Conservation (phyloP, 495 filamentous ascomycete genomes). For the Penicillium fimorum region DNA sequence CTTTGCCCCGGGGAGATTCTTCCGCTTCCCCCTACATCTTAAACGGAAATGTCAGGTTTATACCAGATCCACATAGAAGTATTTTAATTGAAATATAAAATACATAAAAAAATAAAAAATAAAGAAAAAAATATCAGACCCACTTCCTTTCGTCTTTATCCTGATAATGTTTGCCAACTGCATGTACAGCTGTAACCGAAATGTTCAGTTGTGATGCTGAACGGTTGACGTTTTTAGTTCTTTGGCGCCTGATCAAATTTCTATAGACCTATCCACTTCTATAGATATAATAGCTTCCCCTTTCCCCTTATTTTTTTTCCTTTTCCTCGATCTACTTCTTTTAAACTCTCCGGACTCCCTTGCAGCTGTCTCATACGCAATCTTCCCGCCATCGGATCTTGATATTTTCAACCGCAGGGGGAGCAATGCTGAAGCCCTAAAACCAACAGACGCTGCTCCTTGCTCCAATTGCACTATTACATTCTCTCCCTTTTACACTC, state of each 20-base stretch:
- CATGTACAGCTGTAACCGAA: conserved; percentile 49
- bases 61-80: conserved; percentile 16
- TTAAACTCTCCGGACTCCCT: conserved; percentile 20
- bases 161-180: conserved; percentile 42
- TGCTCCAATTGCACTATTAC: conserved; percentile 19
- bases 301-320: conserved; percentile 29
- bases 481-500: conserved; percentile 31
- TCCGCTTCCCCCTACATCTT: conserved; percentile 17
- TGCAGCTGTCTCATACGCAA: conserved; percentile 30
- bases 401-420: conserved; percentile 29
- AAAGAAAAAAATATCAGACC: conserved; percentile 14
- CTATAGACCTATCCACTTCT: conserved; percentile 40
- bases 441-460: conserved; percentile 20
- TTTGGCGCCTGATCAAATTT: conserved; percentile 41
- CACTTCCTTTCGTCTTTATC: conserved; percentile 26
- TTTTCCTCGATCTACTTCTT: conserved; percentile 11
- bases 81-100: conserved; percentile 15
- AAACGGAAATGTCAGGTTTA: conserved; percentile 20
- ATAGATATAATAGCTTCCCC: conserved; percentile 32
- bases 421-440: conserved; percentile 37
- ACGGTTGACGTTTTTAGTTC: conserved; percentile 39
- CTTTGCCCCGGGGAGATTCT: conserved; percentile 26
- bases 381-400: conserved; percentile 25
- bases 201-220: conserved; percentile 33
- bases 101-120: conserved; percentile 22